Base-by-base conservation (phyloP, 1,139 yeast species). In the Candida mesenterica region DNA sequence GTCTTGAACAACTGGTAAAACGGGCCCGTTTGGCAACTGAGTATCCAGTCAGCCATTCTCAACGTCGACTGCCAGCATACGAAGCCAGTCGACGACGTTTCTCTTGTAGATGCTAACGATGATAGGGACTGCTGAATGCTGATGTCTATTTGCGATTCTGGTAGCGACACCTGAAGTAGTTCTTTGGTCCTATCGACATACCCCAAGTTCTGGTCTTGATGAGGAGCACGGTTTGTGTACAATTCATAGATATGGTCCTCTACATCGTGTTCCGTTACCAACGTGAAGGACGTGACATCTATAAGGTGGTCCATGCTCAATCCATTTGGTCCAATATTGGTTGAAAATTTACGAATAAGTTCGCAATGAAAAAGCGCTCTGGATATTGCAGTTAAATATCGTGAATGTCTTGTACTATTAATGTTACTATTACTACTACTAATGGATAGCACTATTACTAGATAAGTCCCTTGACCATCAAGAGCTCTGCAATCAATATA, bases 401-500 rank as follows among this genome's bases (percentile, higher is more conserved):
- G n/a, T n/a, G n/a, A n/a, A n/a, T n/a, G n/a, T n/a, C n/a, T n/a
- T n/a, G n/a, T n/a, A n/a, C n/a, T n/a, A n/a, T n/a, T n/a, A n/a
- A n/a, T n/a, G n/a, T n/a, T n/a, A n/a, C n/a, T n/a, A n/a, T n/a
- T n/a, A n/a, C n/a, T n/a, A n/a, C n/a, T n/a, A n/a, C n/a, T n/a
- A n/a, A n/a, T n/a, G n/a, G n/a, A n/a, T n/a, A n/a, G n/a, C n/a
- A n/a, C n/a, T n/a, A n/a, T n/a, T n/a, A n/a, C 28, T 74, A 89
- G 49, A 90, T 76, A 52, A 88, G 67, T 40, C 78, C 74, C 69
- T 84, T 88, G 38, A 92, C 92, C 44, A 76, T 66, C 52, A 92
- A 75, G 42, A 88, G 73, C 67, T 92, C 99, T 33, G 96, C 98
- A 62, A 94, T 92, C 61, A 92, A 79, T 43, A 92, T 75, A 61